Conservation (phyloP, 2,329 filamentous ascomycete genomes). For the Madurella mycetomatis region DNA sequence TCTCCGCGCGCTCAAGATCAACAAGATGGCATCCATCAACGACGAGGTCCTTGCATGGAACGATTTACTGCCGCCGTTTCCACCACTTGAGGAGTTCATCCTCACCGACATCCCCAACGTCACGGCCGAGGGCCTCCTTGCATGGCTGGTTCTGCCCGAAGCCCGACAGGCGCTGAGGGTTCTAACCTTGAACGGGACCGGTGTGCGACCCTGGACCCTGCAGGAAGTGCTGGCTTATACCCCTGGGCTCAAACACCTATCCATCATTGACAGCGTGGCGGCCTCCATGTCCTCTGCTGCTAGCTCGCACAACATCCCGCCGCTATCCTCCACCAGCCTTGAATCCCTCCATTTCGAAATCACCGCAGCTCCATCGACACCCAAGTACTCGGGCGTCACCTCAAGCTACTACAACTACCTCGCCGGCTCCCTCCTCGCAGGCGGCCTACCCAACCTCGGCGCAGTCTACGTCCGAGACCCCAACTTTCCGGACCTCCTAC, state of each 20-base stretch:
- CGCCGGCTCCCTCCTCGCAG: slow-evolving; percentile 72
- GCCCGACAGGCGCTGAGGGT: slow-evolving; percentile 59
- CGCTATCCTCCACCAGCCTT: slow-evolving; percentile 65
- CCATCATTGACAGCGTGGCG: slow-evolving; percentile 48
- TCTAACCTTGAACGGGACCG: slow-evolving; percentile 68
- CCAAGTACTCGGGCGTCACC: slow-evolving; percentile 53
- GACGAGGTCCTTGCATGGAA: slow-evolving; percentile 70
- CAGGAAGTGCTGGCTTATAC: slow-evolving; percentile 57
- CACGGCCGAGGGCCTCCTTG: slow-evolving; percentile 64
- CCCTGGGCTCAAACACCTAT: slow-evolving; percentile 53
- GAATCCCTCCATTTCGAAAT: slow-evolving; percentile 79
- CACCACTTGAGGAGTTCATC: slow-evolving; percentile 67
- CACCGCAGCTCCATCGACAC: slow-evolving; percentile 52
- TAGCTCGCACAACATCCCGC: slow-evolving; percentile 46
- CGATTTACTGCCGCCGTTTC: slow-evolving; percentile 65
- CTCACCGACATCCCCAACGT: slow-evolving; percentile 68
- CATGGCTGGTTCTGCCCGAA: slow-evolving; percentile 60
- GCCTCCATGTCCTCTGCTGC: slow-evolving; percentile 46
- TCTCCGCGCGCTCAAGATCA: slow-evolving; percentile 71
- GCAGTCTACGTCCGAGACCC: slow-evolving; percentile 83
- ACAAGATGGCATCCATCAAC: slow-evolving; percentile 63
- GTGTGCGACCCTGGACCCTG: slow-evolving; percentile 59
- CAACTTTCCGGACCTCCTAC: slow-evolving; percentile 73
- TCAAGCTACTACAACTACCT: slow-evolving; percentile 79
- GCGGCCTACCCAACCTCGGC: slow-evolving; percentile 66